These are phyloP conservation scores for Pythium dissimile DNA, from an alignment of 352 stramenopile species.

Conservation along the genomic window DNA sequence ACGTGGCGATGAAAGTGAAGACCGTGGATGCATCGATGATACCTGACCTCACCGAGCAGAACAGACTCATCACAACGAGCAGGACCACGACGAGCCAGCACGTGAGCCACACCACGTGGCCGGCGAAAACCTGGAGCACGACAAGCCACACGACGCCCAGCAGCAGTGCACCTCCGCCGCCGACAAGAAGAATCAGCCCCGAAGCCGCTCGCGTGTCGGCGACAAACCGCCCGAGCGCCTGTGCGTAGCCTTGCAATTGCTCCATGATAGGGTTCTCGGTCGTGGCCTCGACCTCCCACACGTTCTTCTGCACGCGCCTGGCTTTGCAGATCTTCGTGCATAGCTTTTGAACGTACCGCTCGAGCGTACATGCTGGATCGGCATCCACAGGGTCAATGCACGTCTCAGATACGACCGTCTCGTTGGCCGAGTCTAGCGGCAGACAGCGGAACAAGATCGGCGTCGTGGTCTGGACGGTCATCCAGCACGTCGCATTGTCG, in stretches of 20 bases:
- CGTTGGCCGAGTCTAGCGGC: conserved; percentile 55
- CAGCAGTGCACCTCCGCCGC: conserved; percentile 44
- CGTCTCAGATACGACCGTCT: conserved; percentile 48
- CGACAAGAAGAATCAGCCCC: conserved; percentile 51
- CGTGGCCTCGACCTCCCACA: conserved; percentile 53
- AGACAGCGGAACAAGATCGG: conserved; percentile 72
- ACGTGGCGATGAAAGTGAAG: conserved; percentile 47
- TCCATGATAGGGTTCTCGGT: conserved; percentile 61
- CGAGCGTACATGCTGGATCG: conserved; percentile 46
- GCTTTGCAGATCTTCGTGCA: conserved; percentile 52
- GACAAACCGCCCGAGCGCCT: conserved; percentile 63
- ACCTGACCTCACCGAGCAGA: conserved; percentile 66
- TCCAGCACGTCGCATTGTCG: conserved; percentile 63
- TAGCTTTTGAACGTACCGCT: conserved; percentile 28
- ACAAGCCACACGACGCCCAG: conserved; percentile 71
- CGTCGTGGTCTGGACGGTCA: conserved; percentile 43
- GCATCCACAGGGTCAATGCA: conserved; percentile 63
- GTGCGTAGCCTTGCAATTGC: conserved; percentile 59
- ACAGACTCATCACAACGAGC: conserved; percentile 69
- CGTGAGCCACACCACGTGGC: conserved; percentile 77
- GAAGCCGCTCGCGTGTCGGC: conserved; percentile 71
- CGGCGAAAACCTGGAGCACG: conserved; percentile 74
- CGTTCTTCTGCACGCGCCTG: conserved; percentile 64
- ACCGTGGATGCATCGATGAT: conserved; percentile 45
- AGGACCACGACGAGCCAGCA: conserved; percentile 58